Evolutionary conservation across 768 basidiomycete genomes (phyloP).

Genomic region (Tephrocybe sp.): DNA sequence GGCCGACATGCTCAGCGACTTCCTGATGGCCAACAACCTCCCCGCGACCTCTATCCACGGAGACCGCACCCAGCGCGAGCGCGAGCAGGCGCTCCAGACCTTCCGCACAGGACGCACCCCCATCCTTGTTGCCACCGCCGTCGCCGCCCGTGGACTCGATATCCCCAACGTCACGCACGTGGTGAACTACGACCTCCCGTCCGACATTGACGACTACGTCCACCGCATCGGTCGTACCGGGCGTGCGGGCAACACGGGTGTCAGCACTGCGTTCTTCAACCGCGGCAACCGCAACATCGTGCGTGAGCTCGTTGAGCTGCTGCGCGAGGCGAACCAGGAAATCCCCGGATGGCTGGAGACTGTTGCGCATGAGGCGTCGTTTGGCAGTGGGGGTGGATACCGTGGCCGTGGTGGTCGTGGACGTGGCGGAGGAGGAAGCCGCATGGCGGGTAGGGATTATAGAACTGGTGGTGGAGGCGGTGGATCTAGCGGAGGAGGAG

Average conservation of each 20-base stretch:
- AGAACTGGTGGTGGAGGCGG: slow-evolving; percentile 39
- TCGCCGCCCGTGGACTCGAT: slow-evolving; percentile 98
- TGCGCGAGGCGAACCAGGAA: slow-evolving; percentile 95
- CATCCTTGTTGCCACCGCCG: slow-evolving; percentile 96
- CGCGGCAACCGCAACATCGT: slow-evolving; percentile 92
- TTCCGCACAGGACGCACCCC: slow-evolving; percentile 96
- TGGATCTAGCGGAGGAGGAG: slow-evolving; percentile 27
- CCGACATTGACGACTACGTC: slow-evolving; percentile 98
- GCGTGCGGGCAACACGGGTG: slow-evolving; percentile 97
- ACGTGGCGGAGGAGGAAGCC: slow-evolving; percentile 48
- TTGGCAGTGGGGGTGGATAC: slow-evolving; percentile 58
- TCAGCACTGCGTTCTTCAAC: slow-evolving; percentile 95
- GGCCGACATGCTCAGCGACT: slow-evolving; percentile 98
- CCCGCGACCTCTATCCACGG: slow-evolving; percentile 98
- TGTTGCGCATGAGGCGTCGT: slow-evolving; percentile 78
- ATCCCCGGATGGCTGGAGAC: slow-evolving; percentile 90
- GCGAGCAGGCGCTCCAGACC: slow-evolving; percentile 91
- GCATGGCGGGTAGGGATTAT: slow-evolving; percentile 48
- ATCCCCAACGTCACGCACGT: slow-evolving; percentile 99
- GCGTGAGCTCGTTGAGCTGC: slow-evolving; percentile 87
- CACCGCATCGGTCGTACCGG: slow-evolving; percentile 98
- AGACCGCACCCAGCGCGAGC: slow-evolving; percentile 96
- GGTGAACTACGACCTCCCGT: slow-evolving; percentile 96
- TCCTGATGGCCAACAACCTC: slow-evolving; percentile 79
- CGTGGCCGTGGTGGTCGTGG: slow-evolving; percentile 60